Evolutionary conservation across 2,329 filamentous ascomycete species (phyloP).

Genomic region (Ceratocystis lukuohia): DNA sequence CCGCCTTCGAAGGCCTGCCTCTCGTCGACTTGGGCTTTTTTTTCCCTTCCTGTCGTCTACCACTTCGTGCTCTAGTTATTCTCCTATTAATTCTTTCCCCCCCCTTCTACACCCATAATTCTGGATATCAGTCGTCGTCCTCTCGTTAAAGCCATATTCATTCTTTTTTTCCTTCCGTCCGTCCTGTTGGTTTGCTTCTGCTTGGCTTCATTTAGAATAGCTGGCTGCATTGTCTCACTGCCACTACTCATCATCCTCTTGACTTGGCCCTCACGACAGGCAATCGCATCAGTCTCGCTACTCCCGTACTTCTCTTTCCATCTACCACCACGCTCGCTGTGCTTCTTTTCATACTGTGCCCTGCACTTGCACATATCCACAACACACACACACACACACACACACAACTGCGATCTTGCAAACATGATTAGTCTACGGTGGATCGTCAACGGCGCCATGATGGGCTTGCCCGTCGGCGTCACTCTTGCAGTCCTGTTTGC

Average conservation of each 20-base stretch:
- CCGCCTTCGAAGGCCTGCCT: neutral
- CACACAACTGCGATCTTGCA: neutral
- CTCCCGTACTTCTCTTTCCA: neutral
- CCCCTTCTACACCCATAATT: neutral
- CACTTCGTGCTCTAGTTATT: neutral
- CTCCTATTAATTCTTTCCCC: neutral
- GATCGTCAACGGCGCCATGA: slow-evolving; percentile 37
- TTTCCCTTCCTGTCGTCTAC: neutral
- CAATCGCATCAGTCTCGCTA: neutral
- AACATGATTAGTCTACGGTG: slow-evolving; percentile 30
- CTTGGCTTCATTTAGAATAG: neutral
- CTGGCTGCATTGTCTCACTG: neutral
- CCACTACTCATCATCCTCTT: neutral
- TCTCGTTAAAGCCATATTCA: slow-evolving; percentile 6
- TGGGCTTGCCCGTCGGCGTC: slow-evolving; percentile 37
- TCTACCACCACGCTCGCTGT: neutral
- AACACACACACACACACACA: neutral
- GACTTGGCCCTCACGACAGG: neutral
- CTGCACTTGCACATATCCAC: neutral
- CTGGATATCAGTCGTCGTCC: neutral
- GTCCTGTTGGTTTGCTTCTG: neutral
- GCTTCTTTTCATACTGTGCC: neutral
- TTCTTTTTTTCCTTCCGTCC: neutral
- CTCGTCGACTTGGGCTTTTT: neutral
- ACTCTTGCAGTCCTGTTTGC: slow-evolving; percentile 38